phyloP scores from a whole-genome alignment of 208 protist genomes.

The Crithidia acanthocephali region DNA sequence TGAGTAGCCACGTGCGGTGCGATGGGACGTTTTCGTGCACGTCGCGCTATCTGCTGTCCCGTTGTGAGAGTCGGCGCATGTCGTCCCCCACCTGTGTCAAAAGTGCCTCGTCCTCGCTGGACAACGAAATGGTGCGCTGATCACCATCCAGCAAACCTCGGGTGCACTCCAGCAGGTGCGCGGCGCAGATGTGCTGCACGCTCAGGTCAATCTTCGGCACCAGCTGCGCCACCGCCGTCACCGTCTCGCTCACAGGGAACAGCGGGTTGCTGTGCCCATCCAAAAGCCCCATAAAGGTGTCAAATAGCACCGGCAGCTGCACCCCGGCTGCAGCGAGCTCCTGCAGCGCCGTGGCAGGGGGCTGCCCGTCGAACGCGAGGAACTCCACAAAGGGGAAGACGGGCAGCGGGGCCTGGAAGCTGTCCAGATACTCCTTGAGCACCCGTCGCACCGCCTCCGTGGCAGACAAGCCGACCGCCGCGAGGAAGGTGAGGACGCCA shows the following conservation, averaged over 20 bases:
- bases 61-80: slow-evolving; percentile 28
- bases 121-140: slow-evolving; percentile 34
- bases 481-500: slow-evolving; percentile 61
- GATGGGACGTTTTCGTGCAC: neutral
- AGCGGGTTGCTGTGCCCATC: slow-evolving; percentile 37
- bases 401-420: slow-evolving; percentile 66
- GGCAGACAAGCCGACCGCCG: slow-evolving; percentile 45
- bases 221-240: slow-evolving; percentile 46
- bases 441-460: slow-evolving; percentile 61
- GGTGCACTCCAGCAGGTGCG: slow-evolving; percentile 75
- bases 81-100: slow-evolving; percentile 40
- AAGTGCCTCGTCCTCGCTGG: slow-evolving; percentile 38
- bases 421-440: slow-evolving; percentile 64
- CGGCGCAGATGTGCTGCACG: slow-evolving; percentile 48
- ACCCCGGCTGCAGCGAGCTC: slow-evolving; percentile 54
- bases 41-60: neutral
- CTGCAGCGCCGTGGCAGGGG: slow-evolving; percentile 28
- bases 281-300: slow-evolving; percentile 56
- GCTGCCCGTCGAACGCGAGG: slow-evolving; percentile 49
- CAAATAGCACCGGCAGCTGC: slow-evolving; percentile 47
- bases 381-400: slow-evolving; percentile 74
- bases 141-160: slow-evolving; percentile 57
- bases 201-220: slow-evolving; percentile 40
- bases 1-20: neutral
- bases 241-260: slow-evolving; percentile 45